phyloP scores from a whole-genome alignment of 2,329 filamentous ascomycete genomes.

The Sordariomycetes sp. region DNA sequence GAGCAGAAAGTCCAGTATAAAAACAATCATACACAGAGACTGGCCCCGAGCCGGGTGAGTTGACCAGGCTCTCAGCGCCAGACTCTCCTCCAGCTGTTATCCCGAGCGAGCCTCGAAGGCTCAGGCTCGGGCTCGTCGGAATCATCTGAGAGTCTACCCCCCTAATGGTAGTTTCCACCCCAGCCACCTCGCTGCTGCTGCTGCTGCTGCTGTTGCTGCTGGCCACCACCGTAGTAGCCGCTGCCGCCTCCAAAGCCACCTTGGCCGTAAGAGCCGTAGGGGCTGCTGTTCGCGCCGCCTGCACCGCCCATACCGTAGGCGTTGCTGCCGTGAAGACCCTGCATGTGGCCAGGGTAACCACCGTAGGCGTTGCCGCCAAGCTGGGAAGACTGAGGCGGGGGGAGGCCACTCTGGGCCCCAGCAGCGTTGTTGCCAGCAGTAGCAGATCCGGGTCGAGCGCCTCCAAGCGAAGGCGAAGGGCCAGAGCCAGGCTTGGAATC shows the following conservation, averaged over 20 bases:
- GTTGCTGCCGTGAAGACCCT: conserved; percentile 43
- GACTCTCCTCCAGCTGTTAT: neutral
- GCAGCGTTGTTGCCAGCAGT: conserved; percentile 44
- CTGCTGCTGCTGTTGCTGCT: conserved; percentile 25
- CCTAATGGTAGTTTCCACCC: conserved; percentile 51
- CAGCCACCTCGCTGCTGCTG: conserved; percentile 41
- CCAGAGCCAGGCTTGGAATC: conserved; percentile 45
- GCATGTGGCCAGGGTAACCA: conserved; percentile 46
- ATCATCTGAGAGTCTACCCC: neutral
- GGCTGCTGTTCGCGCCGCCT: conserved; percentile 39
- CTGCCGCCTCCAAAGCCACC: conserved; percentile 36
- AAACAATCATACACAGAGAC: conserved; percentile 3
- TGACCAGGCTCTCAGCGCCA: neutral
- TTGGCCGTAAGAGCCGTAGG: conserved; percentile 44
- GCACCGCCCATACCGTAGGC: conserved; percentile 46
- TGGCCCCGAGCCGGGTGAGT: neutral
- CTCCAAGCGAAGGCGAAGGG: conserved; percentile 46
- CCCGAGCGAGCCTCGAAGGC: neutral
- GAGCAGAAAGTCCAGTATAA: conserved; percentile 3
- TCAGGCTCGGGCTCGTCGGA: neutral
- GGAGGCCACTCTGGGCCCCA: conserved; percentile 41
- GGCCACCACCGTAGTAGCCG: conserved; percentile 33
- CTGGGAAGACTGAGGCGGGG: conserved; percentile 46
- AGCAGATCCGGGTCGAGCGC: conserved; percentile 49
- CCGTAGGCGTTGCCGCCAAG: conserved; percentile 40